Percentiles rank a stretch among this genome's conserved stretches.
phyloP scores from a whole-genome alignment of 495 filamentous ascomycete genomes.

The Alectoria sarmentosa region DNA sequence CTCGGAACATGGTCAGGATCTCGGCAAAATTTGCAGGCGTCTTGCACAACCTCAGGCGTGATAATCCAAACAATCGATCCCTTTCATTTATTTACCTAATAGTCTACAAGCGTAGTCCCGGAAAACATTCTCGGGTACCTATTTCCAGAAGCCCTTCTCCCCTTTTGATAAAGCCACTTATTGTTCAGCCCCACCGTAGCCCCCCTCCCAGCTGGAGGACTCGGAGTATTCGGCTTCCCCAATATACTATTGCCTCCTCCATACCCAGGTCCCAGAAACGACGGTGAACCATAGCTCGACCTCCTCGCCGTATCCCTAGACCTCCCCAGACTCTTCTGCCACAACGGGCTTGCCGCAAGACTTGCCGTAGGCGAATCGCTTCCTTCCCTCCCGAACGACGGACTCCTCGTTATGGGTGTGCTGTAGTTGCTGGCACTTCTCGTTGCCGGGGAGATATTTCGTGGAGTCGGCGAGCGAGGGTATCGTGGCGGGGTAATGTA shows the following conservation, averaged over 20 bases:
- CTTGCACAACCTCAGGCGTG: background rate
- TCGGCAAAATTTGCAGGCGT: background rate
- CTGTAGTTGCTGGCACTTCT: slow-evolving; percentile 43
- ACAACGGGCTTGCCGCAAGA: slow-evolving; percentile 50
- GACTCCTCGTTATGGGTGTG: slow-evolving; percentile 41
- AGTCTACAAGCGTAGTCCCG: slow-evolving; percentile 5
- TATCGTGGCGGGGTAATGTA: slow-evolving; percentile 87
- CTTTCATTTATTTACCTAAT: background rate
- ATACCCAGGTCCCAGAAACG: slow-evolving; percentile 46
- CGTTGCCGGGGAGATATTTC: slow-evolving; percentile 41
- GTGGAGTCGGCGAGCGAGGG: slow-evolving; percentile 60
- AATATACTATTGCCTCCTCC: slow-evolving; percentile 40
- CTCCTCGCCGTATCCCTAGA: slow-evolving; percentile 45
- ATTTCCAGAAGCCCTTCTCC: slow-evolving; percentile 41
- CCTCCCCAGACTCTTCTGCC: slow-evolving; percentile 60
- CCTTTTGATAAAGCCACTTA: slow-evolving; percentile 88
- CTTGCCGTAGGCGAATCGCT: slow-evolving; percentile 35
- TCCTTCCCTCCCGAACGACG: slow-evolving; percentile 36
- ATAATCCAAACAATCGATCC: background rate
- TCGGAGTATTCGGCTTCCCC: slow-evolving; percentile 53
- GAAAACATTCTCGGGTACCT: slow-evolving; percentile 26
- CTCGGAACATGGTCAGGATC: background rate
- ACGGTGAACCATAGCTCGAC: slow-evolving; percentile 57
- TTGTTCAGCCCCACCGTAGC: slow-evolving; percentile 70
- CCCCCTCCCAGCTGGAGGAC: slow-evolving; percentile 53